These are phyloP conservation scores for Dalbergia oliveri DNA, from an alignment of 306 rosid genomes.

Conservation along the genomic window DNA sequence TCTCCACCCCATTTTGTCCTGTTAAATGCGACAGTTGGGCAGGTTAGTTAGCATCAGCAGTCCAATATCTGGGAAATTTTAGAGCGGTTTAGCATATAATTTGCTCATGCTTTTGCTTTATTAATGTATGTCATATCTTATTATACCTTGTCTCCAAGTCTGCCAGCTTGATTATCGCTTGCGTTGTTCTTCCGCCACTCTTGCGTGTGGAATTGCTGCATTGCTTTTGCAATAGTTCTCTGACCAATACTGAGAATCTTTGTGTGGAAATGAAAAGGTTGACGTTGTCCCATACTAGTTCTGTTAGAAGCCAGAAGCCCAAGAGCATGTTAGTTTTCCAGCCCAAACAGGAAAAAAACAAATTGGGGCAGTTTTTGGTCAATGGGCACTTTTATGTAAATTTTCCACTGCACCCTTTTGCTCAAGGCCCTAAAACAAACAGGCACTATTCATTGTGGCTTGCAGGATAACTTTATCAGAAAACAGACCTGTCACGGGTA, in stretches of 20 bases:
- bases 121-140: constrained; percentile 44
- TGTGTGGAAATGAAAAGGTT: background rate
- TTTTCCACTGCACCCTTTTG: too few species aligned
- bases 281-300: background rate
- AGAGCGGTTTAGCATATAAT: constrained; percentile 54
- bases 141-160: constrained; percentile 31
- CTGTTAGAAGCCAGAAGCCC: constrained; percentile 19
- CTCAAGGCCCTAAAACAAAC: too few species aligned
- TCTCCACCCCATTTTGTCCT: constrained; percentile 59
- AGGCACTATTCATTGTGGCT: background rate
- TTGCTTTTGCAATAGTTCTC: background rate
- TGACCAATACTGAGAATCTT: background rate
- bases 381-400: too few species aligned
- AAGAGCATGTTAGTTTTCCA: too few species aligned
- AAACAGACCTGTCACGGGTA: background rate
- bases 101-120: constrained; percentile 37
- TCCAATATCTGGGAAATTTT: constrained; percentile 57
- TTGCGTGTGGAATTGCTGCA: constrained; percentile 1
- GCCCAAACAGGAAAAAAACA: too few species aligned
- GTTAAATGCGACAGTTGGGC: constrained; percentile 64
- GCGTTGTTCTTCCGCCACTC: constrained; percentile 17
- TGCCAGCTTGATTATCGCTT: constrained; percentile 34
- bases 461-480: background rate
- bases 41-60: constrained; percentile 72
- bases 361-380: too few species aligned